Conservation (phyloP, 345 rosid species). For the Ricinus communis region DNA sequence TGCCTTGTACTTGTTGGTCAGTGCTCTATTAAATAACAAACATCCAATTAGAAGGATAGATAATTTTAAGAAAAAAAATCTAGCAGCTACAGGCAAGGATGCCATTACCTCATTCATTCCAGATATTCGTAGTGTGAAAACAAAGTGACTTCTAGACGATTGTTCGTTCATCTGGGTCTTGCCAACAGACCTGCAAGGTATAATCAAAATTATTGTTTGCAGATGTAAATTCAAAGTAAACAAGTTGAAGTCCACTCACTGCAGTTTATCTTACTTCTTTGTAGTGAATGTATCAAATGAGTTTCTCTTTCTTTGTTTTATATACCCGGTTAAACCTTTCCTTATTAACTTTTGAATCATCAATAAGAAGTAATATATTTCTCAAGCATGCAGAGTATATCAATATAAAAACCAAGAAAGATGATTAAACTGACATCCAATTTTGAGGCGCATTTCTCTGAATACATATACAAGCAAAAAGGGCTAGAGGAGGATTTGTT, state of each 20-base stretch:
- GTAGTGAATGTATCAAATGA: neutral
- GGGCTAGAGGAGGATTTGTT: neutral
- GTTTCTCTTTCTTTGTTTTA: slow-evolving; percentile 1
- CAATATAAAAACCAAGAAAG: neutral
- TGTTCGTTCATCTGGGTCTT: slow-evolving; percentile 96
- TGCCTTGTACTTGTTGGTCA: slow-evolving; percentile 95
- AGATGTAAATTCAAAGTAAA: neutral
- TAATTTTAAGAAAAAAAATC: no score
- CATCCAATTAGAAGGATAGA: slow-evolving; percentile 10
- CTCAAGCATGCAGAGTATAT: neutral
- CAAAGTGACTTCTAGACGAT: slow-evolving; percentile 95
- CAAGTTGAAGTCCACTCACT: neutral
- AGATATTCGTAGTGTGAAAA: slow-evolving; percentile 81
- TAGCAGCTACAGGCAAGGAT: neutral
- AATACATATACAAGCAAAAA: neutral
- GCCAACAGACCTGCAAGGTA: slow-evolving; percentile 73
- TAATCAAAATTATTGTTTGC: slow-evolving; percentile 1
- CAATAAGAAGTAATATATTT: neutral
- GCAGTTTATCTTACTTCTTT: neutral
- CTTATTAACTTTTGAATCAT: neutral
- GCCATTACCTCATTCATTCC: slow-evolving; percentile 77
- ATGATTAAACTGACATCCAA: neutral
- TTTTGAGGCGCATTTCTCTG: neutral
- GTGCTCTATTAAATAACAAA: slow-evolving; percentile 53
- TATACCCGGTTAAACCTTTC: neutral